Conservation (phyloP, 768 basidiomycete species). For the Kwoniella dejecticola region DNA sequence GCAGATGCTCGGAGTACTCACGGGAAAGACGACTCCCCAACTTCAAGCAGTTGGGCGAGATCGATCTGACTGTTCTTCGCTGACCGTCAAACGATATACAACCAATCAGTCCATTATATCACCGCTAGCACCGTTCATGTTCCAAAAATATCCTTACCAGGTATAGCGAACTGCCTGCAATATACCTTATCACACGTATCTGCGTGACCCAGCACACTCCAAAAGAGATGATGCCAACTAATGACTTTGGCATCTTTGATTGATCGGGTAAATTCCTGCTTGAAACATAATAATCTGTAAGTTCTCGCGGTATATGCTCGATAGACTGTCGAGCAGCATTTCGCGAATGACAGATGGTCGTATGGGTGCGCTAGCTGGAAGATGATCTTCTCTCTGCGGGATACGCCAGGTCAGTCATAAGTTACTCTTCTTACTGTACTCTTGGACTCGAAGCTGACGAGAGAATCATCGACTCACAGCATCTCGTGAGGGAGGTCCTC, state of each 20-base stretch:
- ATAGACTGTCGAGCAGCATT: not conserved
- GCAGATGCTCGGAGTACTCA: too few species aligned
- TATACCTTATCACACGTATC: not conserved
- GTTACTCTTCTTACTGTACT: too few species aligned
- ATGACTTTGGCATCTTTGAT: not conserved
- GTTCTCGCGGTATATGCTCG: conserved; percentile 1
- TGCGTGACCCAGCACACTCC: not conserved
- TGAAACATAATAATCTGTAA: conserved; percentile 6
- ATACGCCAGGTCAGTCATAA: not conserved
- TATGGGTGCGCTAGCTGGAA: not conserved
- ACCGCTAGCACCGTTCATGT: not conserved
- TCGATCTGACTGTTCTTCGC: too few species aligned
- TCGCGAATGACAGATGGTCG: conserved; percentile 8
- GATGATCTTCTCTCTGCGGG: not conserved
- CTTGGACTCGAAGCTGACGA: conserved; percentile 4
- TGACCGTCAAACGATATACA: too few species aligned
- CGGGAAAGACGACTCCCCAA: too few species aligned
- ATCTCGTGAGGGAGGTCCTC: conserved; percentile 5
- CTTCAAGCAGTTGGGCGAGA: too few species aligned
- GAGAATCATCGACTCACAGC: not conserved
- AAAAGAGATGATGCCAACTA: not conserved
- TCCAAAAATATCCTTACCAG: not conserved
- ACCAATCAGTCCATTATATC: too few species aligned
- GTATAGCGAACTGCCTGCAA: not conserved
- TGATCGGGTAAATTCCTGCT: not conserved